Evolutionary conservation across 2,329 filamentous ascomycete genomes (phyloP), one percentile per base, ranked within the genome.

Genomic region (Ophiostoma himal-ulmi): DNA sequence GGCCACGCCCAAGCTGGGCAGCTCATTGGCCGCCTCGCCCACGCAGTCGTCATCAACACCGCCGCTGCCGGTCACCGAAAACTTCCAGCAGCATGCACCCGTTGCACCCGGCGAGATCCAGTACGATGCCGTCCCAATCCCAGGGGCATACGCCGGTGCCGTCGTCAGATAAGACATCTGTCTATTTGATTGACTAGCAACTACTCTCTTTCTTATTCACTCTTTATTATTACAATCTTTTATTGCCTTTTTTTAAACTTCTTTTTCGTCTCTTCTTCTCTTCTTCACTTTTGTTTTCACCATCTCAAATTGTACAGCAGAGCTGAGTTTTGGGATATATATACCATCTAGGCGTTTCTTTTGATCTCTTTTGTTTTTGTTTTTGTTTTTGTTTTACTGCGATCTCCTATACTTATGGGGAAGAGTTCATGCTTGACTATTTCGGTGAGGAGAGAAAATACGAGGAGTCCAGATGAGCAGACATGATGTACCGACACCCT

Each of bases 71-170:
- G 62, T 57, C 5, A 44, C 73, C 69, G 76, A 77, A 75, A 68
- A 74, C 76, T 70, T 84, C 71, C 85, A 89, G 74, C 83, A 89
- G 68, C 91, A 92, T 74, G 88, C 89, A 22, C 86, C 85, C 13
- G 85, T 88, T 36, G 91, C 91, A 11, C 89, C 91, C 0, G 91
- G 93, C 67, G 94, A 97, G 84, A 88, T 91, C 75, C 88, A 89
- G 67, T 97, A 97, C 79, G 94, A 89, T 14, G 83, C 90, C 30
- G 94, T 97, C 41, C 92, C 94, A 0, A 97, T 97, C 72, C 94
- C 94, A 0, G 91, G 91, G 6, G 91, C 93, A 0, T 97, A 97
- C 77, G 82, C 85, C 7, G 85, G 84, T 67, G 82, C 83, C 71
- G 83, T 67, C 36, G 37, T 41, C n/a, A 22, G 65, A 22, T 67